phyloP scores from a whole-genome alignment of 2,329 filamentous ascomycete species.

The Stachybotrys chartarum region DNA sequence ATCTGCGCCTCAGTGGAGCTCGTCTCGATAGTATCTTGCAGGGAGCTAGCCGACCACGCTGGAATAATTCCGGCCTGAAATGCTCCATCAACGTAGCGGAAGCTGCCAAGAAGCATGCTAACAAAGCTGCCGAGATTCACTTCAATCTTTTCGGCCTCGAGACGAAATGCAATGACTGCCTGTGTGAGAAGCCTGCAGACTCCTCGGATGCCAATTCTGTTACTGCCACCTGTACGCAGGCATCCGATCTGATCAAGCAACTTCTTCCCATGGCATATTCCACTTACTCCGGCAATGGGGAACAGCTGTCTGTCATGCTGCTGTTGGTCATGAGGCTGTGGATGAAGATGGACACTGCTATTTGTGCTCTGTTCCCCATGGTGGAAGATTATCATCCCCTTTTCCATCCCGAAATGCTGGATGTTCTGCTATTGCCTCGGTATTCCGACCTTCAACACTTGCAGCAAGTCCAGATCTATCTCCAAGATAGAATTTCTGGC shows the following conservation, averaged over 20 bases:
- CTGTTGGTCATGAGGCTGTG: slow-evolving; percentile 15
- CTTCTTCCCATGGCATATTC: slow-evolving; percentile 6
- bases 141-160: slow-evolving; percentile 9
- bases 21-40: slow-evolving; percentile 6
- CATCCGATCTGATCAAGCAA: slow-evolving; percentile 2
- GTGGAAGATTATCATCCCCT: slow-evolving; percentile 12
- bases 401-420: slow-evolving; percentile 14
- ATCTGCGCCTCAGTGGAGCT: slow-evolving; percentile 9
- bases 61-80: not conserved
- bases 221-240: not conserved
- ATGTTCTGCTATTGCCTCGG: slow-evolving; percentile 8
- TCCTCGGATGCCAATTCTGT: not conserved
- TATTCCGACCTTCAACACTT: slow-evolving; percentile 11
- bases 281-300: slow-evolving; percentile 8
- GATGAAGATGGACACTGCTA: slow-evolving; percentile 11
- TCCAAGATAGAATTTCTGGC: slow-evolving; percentile 8
- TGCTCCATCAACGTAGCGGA: slow-evolving; percentile 7
- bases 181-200: slow-evolving; percentile 3
- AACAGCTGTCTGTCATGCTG: slow-evolving; percentile 13
- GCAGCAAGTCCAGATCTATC: slow-evolving; percentile 11
- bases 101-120: slow-evolving; percentile 12
- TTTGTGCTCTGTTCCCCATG: slow-evolving; percentile 11
- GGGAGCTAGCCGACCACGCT: slow-evolving; percentile 6
- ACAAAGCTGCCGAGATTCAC: slow-evolving; percentile 7
- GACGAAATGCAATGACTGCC: not conserved